Percentiles rank a stretch among this genome's conserved stretches.
phyloP scores from a whole-genome alignment of 164 flowering plant species.

The Malania oleifera region DNA sequence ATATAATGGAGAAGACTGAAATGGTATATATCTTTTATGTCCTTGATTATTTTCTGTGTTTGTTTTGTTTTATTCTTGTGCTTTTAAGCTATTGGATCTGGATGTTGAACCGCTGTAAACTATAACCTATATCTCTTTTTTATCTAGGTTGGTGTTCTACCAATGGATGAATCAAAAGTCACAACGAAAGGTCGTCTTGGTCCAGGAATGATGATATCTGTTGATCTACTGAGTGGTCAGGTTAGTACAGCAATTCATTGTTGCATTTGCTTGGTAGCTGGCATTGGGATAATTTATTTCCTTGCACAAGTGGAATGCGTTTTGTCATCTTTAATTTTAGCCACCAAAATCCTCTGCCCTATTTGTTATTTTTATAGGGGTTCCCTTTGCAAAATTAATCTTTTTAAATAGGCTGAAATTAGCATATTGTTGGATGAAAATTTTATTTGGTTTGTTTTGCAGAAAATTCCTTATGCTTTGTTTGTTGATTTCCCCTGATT shows the following conservation, averaged over 20 bases:
- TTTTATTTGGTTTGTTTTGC: no score
- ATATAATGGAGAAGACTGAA: background rate
- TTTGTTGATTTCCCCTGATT: no score
- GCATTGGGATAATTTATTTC: background rate
- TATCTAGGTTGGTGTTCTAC: conserved; percentile 89
- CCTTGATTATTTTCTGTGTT: background rate
- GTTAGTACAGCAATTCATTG: conserved; percentile 33
- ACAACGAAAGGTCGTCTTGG: conserved; percentile 95
- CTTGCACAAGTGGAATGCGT: background rate
- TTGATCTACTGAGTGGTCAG: conserved; percentile 81
- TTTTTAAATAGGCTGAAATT: no score
- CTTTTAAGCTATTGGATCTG: background rate
- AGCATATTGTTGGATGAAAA: no score
- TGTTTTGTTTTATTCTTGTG: background rate
- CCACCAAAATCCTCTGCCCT: background rate
- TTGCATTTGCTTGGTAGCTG: background rate
- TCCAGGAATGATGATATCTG: conserved; percentile 99
- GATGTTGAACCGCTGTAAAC: background rate
- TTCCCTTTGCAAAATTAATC: no score
- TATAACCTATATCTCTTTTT: background rate
- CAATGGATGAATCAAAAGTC: conserved; percentile 92
- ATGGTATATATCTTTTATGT: background rate
- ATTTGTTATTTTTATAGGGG: background rate
- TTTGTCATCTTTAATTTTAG: background rate
- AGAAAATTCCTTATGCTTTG: no score